These are phyloP conservation scores for Solanum megistacrolobum DNA, from an alignment of 257 asterid genomes.

Conservation along the genomic window DNA sequence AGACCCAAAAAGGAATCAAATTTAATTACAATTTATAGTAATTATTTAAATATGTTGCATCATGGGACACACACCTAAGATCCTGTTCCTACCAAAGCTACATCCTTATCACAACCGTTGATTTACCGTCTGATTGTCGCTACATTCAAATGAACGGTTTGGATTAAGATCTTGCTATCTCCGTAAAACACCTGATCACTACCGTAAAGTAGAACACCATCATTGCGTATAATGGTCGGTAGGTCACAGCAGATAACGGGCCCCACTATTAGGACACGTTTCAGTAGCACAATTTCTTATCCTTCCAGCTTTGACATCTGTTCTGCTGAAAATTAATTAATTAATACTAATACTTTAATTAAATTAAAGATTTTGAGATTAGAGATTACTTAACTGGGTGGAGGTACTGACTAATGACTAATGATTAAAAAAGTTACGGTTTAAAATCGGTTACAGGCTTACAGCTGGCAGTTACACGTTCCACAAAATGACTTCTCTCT, in stretches of 20 bases:
- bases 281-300: neutral
- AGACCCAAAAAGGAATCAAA: neutral
- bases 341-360: neutral
- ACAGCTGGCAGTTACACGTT: conserved; percentile 22
- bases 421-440: neutral
- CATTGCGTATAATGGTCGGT: neutral
- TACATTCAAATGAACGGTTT: neutral
- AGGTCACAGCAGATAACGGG: neutral
- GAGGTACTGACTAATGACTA: neutral
- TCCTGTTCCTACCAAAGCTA: neutral
- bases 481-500: conserved; percentile 32
- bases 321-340: neutral
- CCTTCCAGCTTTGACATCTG: neutral
- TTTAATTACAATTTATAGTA: neutral
- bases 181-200: neutral
- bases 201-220: neutral
- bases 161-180: neutral
- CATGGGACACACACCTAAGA: neutral
- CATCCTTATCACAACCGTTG: neutral
- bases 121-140: neutral
- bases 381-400: neutral
- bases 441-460: neutral
- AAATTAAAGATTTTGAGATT: neutral
- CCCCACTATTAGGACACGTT: neutral
- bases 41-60: neutral